A percentile compares a stretch with the other conserved stretches of the same genome.
phyloP scores from a whole-genome alignment of 1,284 basidiomycete species.

The Abortiporus biennis region DNA sequence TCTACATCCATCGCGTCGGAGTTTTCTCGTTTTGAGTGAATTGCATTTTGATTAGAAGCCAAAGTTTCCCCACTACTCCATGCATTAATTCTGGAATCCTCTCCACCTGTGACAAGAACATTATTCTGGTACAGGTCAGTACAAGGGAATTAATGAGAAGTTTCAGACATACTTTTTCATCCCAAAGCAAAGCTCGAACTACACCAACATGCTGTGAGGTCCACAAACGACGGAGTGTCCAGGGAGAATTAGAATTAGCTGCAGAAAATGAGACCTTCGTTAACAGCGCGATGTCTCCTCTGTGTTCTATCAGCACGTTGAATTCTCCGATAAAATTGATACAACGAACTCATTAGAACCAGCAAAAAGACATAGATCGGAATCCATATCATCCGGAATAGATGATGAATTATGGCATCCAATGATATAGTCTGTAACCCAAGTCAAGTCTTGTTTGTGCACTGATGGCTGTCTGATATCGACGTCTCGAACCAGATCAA shows the following conservation, averaged over 20 bases:
- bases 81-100: constrained; percentile 28
- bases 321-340: neutral
- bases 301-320: constrained; percentile 10
- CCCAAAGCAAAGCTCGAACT: constrained; percentile 28
- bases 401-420: constrained; percentile 25
- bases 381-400: constrained; percentile 19
- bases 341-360: constrained; percentile 29
- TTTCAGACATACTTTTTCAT: constrained; percentile 23
- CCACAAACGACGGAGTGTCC: constrained; percentile 27
- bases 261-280: constrained; percentile 19
- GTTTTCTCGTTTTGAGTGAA: constrained; percentile 10
- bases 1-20: constrained; percentile 24
- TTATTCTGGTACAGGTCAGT: constrained; percentile 22
- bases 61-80: constrained; percentile 22
- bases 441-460: constrained; percentile 27
- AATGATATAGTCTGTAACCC: constrained; percentile 36
- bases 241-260: constrained; percentile 19
- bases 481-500: constrained; percentile 26
- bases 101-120: constrained; percentile 31
- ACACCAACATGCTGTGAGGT: constrained; percentile 27
- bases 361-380: constrained; percentile 28
- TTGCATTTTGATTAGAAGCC: constrained; percentile 2
- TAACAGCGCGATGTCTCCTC: constrained; percentile 30
- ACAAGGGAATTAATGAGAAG: neutral
- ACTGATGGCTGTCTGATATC: constrained; percentile 31